Evolutionary conservation across 495 filamentous ascomycete genomes (phyloP), one percentile per base, ranked within the genome.

Genomic region (Penicillium steckii): DNA sequence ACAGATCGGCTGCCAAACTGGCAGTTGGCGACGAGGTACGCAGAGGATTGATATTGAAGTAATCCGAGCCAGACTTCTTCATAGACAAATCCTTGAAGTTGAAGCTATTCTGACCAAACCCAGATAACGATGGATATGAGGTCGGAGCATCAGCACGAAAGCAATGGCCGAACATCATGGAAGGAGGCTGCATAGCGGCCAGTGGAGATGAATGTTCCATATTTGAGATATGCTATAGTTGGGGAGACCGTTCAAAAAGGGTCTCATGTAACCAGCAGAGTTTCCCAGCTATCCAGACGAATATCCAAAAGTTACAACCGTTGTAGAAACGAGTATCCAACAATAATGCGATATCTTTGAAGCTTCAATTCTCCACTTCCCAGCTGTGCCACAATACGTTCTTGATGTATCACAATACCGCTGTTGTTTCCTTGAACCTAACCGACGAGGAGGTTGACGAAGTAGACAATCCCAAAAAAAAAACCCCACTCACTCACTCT

Each of bases 151-250:
- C 80, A 42, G 72, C 68, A 41, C 77, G 70, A 63, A 78, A 82
- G 70, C 80, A 83, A 26, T 74, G 73, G 2, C 79, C 77, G 44
- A 77, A 77, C 27, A 79, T 67, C 41, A 88, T 73, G 26, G 87
- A 82, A 4, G 85, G 80, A 55, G 90, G 90, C 78, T 90, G 91
- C 87, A 98, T 89, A 32, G 92, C 91, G 65, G 93, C 94, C 61
- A 96, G 73, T 40, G 94, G 94, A 50, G 94, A 98, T 44, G 93
- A 98, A 41, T 85, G 85, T 72, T 96, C 89, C 90, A 98, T 96
- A 50, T 53, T 69, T 24, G 47, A 52, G 38, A 17, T 37, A 15
- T 37, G 33, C 33, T 37, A 37, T 37, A 37, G 33, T 37, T 37
- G 33, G 33, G 18, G 15, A n/a, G 13, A n/a, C 5, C 2, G 33